Percentiles rank a stretch among this genome's conserved stretches.
Conservation (phyloP, 805 yeast genomes). For the Yamadazyma philogaea region DNA sequence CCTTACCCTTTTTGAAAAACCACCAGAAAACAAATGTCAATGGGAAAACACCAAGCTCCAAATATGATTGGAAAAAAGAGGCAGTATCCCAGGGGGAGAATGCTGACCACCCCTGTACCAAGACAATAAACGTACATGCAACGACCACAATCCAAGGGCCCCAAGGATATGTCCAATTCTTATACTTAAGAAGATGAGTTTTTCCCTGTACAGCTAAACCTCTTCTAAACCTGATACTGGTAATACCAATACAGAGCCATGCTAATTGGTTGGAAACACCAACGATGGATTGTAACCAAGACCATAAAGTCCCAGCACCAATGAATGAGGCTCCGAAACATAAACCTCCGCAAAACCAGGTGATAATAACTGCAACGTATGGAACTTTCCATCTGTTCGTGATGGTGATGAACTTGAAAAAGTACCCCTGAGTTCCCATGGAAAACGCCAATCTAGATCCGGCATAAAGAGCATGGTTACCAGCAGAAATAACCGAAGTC, state of each 20-base stretch:
- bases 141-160: slow-evolving; percentile 48
- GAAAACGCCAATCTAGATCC: slow-evolving; percentile 49
- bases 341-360: slow-evolving; percentile 54
- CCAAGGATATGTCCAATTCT: slow-evolving; percentile 51
- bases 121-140: slow-evolving; percentile 40
- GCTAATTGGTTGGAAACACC: slow-evolving; percentile 53
- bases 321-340: slow-evolving; percentile 59
- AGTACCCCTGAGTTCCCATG: slow-evolving; percentile 48
- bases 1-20: slow-evolving; percentile 39
- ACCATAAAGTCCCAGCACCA: slow-evolving; percentile 52
- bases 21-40: slow-evolving; percentile 44
- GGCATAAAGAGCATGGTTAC: slow-evolving; percentile 52
- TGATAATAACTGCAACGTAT: slow-evolving; percentile 46
- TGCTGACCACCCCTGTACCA: slow-evolving; percentile 55
- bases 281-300: slow-evolving; percentile 51
- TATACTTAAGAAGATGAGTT: slow-evolving; percentile 38
- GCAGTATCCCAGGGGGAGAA: slow-evolving; percentile 44
- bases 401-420: slow-evolving; percentile 42
- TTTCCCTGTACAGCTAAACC: slow-evolving; percentile 45
- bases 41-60: slow-evolving; percentile 50
- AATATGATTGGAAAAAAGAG: slow-evolving; percentile 43
- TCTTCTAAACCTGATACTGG: slow-evolving; percentile 48
- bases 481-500: slow-evolving; percentile 54
- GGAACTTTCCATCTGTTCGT: slow-evolving; percentile 46
- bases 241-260: slow-evolving; percentile 49